Conservation (phyloP, 495 filamentous ascomycete species). For the Lichina pygmaea region DNA sequence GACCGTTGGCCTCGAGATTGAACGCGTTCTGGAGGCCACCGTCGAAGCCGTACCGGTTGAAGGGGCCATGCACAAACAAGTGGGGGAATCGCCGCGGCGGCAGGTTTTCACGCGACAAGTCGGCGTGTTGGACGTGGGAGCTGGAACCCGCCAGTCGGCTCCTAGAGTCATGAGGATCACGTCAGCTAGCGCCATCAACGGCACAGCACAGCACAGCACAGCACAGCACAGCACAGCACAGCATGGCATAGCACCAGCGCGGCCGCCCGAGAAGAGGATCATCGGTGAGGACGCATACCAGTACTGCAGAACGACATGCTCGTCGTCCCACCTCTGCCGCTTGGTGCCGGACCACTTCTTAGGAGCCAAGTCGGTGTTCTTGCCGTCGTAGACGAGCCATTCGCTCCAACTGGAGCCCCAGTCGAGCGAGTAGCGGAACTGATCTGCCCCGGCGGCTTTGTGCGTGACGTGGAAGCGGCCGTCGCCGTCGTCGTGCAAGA, state of each 20-base stretch:
- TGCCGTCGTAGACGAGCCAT: slow-evolving; percentile 1
- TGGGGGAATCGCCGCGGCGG: slow-evolving; percentile 12
- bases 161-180: not conserved
- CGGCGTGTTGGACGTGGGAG: slow-evolving; percentile 12
- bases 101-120: slow-evolving; percentile 4
- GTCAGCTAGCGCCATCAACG: not conserved
- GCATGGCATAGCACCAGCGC: too few species aligned
- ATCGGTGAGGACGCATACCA: slow-evolving; percentile 2
- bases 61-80: slow-evolving; percentile 11
- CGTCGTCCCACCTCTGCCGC: slow-evolving; percentile 32
- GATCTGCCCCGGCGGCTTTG: slow-evolving; percentile 13
- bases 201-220: too few species aligned
- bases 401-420: slow-evolving; percentile 7
- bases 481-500: slow-evolving; percentile 5
- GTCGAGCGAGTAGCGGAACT: slow-evolving; percentile 11
- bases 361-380: not conserved
- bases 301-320: slow-evolving; percentile 26
- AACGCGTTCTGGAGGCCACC: slow-evolving; percentile 9
- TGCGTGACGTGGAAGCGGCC: slow-evolving; percentile 8
- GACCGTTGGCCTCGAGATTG: slow-evolving; percentile 8
- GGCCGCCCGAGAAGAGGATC: not conserved
- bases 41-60: slow-evolving; percentile 15
- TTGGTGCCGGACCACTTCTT: slow-evolving; percentile 31
- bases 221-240: too few species aligned
- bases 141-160: slow-evolving; percentile 11